phyloP scores from a whole-genome alignment of 2,329 filamentous ascomycete genomes.

The Didymosphaeria variabile region DNA sequence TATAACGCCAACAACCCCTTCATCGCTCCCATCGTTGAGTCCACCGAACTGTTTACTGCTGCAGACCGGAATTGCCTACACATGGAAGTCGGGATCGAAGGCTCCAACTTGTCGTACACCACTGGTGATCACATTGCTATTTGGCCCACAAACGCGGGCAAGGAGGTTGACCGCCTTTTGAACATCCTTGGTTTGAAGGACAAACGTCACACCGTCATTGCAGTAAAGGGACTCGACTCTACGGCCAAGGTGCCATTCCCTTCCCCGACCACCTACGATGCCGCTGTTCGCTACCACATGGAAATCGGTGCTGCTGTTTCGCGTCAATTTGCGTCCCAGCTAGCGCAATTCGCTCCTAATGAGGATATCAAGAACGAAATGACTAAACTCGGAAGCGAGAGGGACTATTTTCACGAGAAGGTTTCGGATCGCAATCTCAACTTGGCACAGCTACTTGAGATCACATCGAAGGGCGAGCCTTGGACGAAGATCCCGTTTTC shows the following conservation, averaged over 20 bases:
- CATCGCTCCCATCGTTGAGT: conserved; percentile 91
- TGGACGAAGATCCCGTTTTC: conserved; percentile 93
- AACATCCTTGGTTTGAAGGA: conserved; percentile 76
- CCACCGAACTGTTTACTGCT: conserved; percentile 87
- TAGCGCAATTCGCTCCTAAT: conserved; percentile 88
- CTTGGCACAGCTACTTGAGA: conserved; percentile 83
- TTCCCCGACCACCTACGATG: conserved; percentile 94
- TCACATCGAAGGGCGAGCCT: conserved; percentile 74
- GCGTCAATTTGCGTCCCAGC: conserved; percentile 88
- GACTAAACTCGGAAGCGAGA: conserved; percentile 87
- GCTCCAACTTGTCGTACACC: conserved; percentile 89
- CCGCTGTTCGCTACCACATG: conserved; percentile 92
- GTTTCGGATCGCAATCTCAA: conserved; percentile 85
- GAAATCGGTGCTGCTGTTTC: conserved; percentile 96
- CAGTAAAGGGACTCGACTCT: conserved; percentile 88
- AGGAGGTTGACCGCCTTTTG: conserved; percentile 90
- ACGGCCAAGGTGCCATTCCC: conserved; percentile 98
- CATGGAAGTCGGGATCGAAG: conserved; percentile 91
- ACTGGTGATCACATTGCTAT: conserved; percentile 97
- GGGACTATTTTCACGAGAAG: conserved; percentile 92
- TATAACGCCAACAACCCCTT: conserved; percentile 98
- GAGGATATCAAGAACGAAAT: conserved; percentile 88
- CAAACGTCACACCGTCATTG: conserved; percentile 84
- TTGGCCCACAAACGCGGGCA: conserved; percentile 95
- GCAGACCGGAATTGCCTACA: conserved; percentile 95